Percentiles rank a stretch among this genome's conserved stretches.
These are phyloP conservation scores for Fusarium burgessii DNA, from an alignment of 2,329 filamentous ascomycete genomes.

Conservation along the genomic window DNA sequence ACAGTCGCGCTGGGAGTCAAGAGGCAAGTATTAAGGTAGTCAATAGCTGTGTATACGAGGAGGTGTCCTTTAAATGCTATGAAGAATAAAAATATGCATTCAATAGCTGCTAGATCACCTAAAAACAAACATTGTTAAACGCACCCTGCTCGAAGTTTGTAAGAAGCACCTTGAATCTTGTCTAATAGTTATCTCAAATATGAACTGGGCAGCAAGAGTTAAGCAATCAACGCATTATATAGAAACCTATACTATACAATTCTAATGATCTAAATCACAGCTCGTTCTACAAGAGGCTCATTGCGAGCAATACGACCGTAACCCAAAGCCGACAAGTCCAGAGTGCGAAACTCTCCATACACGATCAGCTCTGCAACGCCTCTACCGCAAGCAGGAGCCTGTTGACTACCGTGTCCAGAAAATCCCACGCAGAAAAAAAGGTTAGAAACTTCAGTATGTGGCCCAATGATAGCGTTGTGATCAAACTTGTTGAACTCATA, in stretches of 20 bases:
- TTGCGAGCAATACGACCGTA: slow-evolving; percentile 12
- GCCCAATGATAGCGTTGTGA: slow-evolving; percentile 24
- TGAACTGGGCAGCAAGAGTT: too few relatives aligned
- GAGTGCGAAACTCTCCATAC: slow-evolving; percentile 14
- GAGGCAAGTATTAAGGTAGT: too few relatives aligned
- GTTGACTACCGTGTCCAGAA: slow-evolving; percentile 23
- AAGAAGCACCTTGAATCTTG: too few relatives aligned
- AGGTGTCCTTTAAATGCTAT: too few relatives aligned
- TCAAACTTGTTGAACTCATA: slow-evolving; percentile 30
- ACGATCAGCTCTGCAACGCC: slow-evolving; percentile 20
- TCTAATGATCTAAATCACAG: background rate
- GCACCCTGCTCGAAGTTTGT: too few relatives aligned
- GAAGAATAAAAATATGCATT: too few relatives aligned
- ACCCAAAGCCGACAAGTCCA: slow-evolving; percentile 11
- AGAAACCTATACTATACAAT: background rate
- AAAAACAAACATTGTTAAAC: too few relatives aligned
- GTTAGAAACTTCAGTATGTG: slow-evolving; percentile 2
- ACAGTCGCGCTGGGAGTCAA: too few relatives aligned
- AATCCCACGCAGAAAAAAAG: slow-evolving; percentile 13
- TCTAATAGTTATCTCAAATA: too few relatives aligned
- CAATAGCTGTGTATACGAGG: too few relatives aligned
- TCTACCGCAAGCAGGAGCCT: slow-evolving; percentile 17
- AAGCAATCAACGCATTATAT: too few relatives aligned
- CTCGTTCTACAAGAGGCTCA: slow-evolving; percentile 15
- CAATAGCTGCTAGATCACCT: too few relatives aligned